Percentiles rank a stretch among this genome's conserved stretches.
Evolutionary conservation across 768 basidiomycete species (phyloP).

Genomic region (Hypsizygus marmoreus): DNA sequence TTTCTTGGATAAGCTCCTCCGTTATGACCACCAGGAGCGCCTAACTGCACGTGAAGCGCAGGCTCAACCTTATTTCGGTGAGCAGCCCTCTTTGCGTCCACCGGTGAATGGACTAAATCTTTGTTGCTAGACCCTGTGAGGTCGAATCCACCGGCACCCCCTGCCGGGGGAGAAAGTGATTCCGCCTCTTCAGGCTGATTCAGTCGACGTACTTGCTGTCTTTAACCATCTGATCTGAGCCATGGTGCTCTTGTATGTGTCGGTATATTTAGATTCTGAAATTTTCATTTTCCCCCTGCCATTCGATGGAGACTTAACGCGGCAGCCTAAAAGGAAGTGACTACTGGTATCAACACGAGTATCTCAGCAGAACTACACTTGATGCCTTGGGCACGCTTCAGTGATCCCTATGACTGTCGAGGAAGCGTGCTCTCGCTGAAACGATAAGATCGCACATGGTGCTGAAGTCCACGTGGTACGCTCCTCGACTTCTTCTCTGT

Average conservation of each 20-base stretch:
- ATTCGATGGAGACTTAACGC: not conserved
- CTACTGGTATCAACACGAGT: too few relatives aligned
- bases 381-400: too few relatives aligned
- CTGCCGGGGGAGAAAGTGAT: slow-evolving; percentile 67
- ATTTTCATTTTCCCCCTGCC: slow-evolving; percentile 8
- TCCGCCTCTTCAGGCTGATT: slow-evolving; percentile 50
- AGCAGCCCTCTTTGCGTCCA: slow-evolving; percentile 20
- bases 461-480: slow-evolving; percentile 16
- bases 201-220: slow-evolving; percentile 12
- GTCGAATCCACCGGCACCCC: slow-evolving; percentile 40
- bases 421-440: too few relatives aligned
- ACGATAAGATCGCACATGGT: too few relatives aligned
- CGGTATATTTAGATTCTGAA: slow-evolving; percentile 15
- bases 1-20: slow-evolving; percentile 91
- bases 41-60: slow-evolving; percentile 94
- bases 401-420: too few relatives aligned
- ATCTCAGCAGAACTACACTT: too few relatives aligned
- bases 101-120: slow-evolving; percentile 17
- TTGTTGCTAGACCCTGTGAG: slow-evolving; percentile 65
- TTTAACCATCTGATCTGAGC: slow-evolving; percentile 16
- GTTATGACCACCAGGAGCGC: slow-evolving; percentile 97
- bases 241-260: slow-evolving; percentile 13
- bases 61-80: slow-evolving; percentile 90
- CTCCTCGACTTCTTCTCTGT: not conserved
- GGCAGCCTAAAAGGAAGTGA: not conserved